Evolutionary conservation across 1,139 yeast species (phyloP), one percentile per base, ranked within the genome.

Genomic region (Eremothecium sinecaudum): DNA sequence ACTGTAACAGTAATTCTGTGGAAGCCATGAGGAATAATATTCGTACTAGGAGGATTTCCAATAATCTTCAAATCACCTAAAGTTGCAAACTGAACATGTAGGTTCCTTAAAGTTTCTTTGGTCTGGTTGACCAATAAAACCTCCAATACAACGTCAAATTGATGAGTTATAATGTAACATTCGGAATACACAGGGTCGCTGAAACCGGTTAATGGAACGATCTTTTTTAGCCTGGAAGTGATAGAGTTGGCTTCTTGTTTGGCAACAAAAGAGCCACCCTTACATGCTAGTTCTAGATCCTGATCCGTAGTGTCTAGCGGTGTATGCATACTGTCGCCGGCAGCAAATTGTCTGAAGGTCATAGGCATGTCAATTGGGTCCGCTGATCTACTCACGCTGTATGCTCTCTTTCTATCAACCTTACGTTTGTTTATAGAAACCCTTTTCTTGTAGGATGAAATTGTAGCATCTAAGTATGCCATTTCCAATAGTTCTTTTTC

Each of bases 171-270:
- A 46, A 92, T 83, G 53, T 80, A 83, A 0, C 97, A 98, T 62
- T 92, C 99, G 4, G 95, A 97, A 55, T 92, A 92, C 25, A 92
- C 93, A 16, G 98, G 94, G 58, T 92, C 99, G 1, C 95, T 82
- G 61, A 86, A 92, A 23, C 99, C 99, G 19, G 98, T 90, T 46
- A 92, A 73, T 58, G 84, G 97, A 36, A 86, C 78, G 50, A 92
- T 83, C 59, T 83, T 84, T 58, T 77, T 80, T 53, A 92, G 71
- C 61, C 84, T 79, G 1, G 96, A 84, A 4, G 50, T 16, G 75
- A 68, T 48, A 71, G 68, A 47, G 71, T 76, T 83, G 26, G 49
- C 51, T 62, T 72, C 61, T 61, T 68, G 37, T 26, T 66, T 62
- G 11, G 67, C 62, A 14, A 69, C 67, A 5, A 71, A 66, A 31